Percentiles rank a stretch among this genome's conserved stretches.
Conservation (phyloP, 2,329 filamentous ascomycete species). For the Clarireedia paspali region DNA sequence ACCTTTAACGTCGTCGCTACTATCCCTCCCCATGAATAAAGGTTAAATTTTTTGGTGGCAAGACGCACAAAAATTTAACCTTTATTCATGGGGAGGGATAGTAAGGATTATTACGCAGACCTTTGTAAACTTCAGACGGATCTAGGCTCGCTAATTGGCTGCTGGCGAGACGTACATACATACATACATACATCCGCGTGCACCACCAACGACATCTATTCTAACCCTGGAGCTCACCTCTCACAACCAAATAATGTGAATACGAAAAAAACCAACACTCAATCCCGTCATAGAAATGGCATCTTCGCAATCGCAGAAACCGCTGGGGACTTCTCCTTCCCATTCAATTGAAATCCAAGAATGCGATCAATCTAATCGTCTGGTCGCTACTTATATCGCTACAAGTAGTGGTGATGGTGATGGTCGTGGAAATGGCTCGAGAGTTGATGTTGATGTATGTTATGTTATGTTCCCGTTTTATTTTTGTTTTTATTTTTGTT, state of each 20-base stretch:
- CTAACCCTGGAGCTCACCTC: not conserved
- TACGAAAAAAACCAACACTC: not conserved
- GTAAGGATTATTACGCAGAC: not conserved
- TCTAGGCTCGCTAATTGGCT: not conserved
- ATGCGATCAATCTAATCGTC: constrained; percentile 26
- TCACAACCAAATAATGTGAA: not conserved
- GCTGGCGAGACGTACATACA: too few species aligned
- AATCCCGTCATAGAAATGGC: not conserved
- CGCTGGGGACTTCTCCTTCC: not conserved
- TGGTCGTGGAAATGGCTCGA: not conserved
- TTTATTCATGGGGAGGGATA: too few species aligned
- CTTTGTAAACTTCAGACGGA: not conserved
- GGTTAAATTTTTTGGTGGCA: too few species aligned
- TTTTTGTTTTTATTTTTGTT: not conserved
- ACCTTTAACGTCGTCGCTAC: not conserved
- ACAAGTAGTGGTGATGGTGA: not conserved
- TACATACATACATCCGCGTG: too few species aligned
- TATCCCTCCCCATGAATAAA: too few species aligned
- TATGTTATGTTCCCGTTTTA: constrained; percentile 2
- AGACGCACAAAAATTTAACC: too few species aligned
- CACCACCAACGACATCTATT: not conserved
- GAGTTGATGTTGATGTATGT: constrained; percentile 21
- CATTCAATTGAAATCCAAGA: constrained; percentile 19
- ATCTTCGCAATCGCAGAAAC: not conserved
- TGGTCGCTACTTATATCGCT: constrained; percentile 27